Percentiles rank a stretch among this genome's conserved stretches.
Conservation (phyloP, 495 filamentous ascomycete genomes). For the Wilcoxina mikolae region DNA sequence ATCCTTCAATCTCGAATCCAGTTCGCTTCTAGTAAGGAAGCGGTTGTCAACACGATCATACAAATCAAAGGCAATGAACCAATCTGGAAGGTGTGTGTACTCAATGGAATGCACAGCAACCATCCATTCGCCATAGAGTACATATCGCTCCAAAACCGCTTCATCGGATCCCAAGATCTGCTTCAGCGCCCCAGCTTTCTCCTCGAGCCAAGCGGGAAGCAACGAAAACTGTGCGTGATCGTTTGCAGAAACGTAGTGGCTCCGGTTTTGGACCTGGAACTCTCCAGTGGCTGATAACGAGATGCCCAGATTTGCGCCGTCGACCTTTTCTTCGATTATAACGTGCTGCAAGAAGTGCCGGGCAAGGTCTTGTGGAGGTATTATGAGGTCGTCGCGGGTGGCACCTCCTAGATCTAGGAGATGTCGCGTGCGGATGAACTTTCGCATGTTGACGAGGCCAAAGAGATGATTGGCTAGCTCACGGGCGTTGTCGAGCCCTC, state of each 20-base stretch:
- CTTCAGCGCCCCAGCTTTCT: background rate
- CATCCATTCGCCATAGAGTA: constrained; percentile 20
- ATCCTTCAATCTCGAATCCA: background rate
- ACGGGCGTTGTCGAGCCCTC: background rate
- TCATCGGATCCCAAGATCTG: constrained; percentile 1
- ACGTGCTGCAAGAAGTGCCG: background rate
- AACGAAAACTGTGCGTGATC: constrained; percentile 14
- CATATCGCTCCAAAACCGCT: constrained; percentile 6
- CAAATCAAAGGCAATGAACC: constrained; percentile 16
- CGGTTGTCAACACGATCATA: constrained; percentile 9
- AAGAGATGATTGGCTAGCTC: constrained; percentile 11
- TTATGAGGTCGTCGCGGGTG: constrained; percentile 15
- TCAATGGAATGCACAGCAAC: constrained; percentile 11
- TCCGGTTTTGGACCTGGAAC: constrained; percentile 15
- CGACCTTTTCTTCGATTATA: constrained; percentile 15
- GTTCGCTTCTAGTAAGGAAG: background rate
- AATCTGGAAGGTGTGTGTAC: constrained; percentile 9
- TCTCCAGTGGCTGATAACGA: constrained; percentile 7
- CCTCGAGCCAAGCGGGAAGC: constrained; percentile 10
- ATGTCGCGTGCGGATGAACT: constrained; percentile 13
- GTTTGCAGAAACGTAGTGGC: constrained; percentile 11
- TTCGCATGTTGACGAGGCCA: background rate
- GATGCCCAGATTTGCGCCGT: constrained; percentile 18
- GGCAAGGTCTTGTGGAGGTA: constrained; percentile 1
- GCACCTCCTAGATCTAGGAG: constrained; percentile 15